Conservation (phyloP, 208 protist genomes). For the Trypanosoma platydactyli region DNA sequence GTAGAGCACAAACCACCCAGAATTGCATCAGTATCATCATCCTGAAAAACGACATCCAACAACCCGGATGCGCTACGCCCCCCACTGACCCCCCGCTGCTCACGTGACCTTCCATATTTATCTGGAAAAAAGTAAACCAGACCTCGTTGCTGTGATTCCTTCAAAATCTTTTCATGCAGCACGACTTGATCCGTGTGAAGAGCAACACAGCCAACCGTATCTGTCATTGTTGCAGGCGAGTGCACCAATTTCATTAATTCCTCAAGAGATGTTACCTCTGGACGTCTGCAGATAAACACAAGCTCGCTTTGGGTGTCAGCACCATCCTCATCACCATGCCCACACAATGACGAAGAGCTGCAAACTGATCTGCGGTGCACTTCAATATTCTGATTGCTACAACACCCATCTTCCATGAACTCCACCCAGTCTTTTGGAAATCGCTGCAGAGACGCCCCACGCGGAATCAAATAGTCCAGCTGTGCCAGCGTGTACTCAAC, state of each 20-base stretch:
- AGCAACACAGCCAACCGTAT: conserved; percentile 76
- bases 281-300: conserved; percentile 52
- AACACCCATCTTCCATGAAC: conserved; percentile 51
- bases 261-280: conserved; percentile 49
- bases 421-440: conserved; percentile 77
- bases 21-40: conserved; percentile 19
- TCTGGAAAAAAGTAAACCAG: conserved; percentile 82
- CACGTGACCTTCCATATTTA: conserved; percentile 35
- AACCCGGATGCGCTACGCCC: conserved; percentile 10
- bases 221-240: conserved; percentile 47
- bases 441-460: conserved; percentile 71
- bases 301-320: conserved; percentile 21
- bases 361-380: conserved; percentile 25
- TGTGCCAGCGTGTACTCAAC: conserved; percentile 66
- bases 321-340: neutral
- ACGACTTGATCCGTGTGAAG: conserved; percentile 86
- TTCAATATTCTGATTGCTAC: conserved; percentile 72
- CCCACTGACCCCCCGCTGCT: conserved; percentile 5
- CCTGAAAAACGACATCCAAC: conserved; percentile 15
- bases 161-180: conserved; percentile 42
- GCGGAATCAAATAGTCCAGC: conserved; percentile 78
- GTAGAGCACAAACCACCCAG: conserved; percentile 4
- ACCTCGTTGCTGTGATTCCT: conserved; percentile 46
- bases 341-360: neutral
- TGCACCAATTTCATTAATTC: conserved; percentile 59